These are phyloP conservation scores for Clausena lansium DNA, from an alignment of 345 rosid species.

Conservation along the genomic window DNA sequence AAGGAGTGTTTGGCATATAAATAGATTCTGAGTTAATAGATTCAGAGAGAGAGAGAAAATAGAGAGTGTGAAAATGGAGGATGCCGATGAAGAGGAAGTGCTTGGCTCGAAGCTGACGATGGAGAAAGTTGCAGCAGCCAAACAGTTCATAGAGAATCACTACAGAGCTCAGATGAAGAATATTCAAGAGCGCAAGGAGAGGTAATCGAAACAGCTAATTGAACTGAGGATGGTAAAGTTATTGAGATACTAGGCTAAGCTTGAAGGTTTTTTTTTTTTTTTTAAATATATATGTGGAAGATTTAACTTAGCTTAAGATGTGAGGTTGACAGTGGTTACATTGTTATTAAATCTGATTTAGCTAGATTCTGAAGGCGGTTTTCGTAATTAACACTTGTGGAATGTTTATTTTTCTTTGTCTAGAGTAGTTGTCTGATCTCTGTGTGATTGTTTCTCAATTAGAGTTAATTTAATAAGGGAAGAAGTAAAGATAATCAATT, in stretches of 20 bases:
- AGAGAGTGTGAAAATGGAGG: conserved; percentile 50
- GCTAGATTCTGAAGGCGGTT: neutral
- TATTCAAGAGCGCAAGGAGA: conserved; percentile 86
- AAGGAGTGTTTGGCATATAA: conserved; percentile 23
- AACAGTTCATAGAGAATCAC: conserved; percentile 97
- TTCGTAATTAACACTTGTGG: neutral
- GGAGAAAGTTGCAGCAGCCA: conserved; percentile 99
- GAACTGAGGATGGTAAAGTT: neutral
- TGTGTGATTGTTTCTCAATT: neutral
- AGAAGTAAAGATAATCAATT: neutral
- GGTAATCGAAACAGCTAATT: conserved; percentile 36
- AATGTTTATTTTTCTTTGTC: neutral
- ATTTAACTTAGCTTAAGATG: neutral
- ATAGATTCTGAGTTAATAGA: neutral
- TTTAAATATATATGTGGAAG: neutral
- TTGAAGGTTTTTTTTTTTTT: neutral
- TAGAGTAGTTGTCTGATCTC: conserved; percentile 2
- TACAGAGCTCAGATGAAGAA: conserved; percentile 89
- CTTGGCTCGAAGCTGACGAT: conserved; percentile 88
- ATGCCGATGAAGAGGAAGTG: conserved; percentile 62
- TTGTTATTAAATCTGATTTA: conserved; percentile 9
- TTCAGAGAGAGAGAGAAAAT: conserved; percentile 23
- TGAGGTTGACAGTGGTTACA: neutral
- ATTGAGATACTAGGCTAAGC: conserved; percentile 1
- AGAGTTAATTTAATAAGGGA: neutral